Evolutionary conservation across 306 rosid genomes (phyloP).

Genomic region (Medicago ruthenica): DNA sequence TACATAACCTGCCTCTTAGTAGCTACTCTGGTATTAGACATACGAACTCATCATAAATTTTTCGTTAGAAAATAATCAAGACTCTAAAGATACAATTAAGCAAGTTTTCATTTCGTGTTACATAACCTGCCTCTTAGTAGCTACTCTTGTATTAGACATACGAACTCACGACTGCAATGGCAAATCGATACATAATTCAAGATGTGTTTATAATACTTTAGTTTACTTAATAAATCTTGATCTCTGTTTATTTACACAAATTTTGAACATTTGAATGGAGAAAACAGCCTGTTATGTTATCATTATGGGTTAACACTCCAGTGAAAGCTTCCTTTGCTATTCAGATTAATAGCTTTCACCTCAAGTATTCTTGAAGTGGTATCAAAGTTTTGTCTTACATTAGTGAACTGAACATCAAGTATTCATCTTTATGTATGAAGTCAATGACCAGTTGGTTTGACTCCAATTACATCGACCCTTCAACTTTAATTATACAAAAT

Average conservation of each 20-base stretch:
- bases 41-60: background rate
- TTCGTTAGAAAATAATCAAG: conserved; percentile 4
- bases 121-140: conserved; percentile 1
- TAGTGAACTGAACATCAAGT: conserved; percentile 1
- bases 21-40: conserved; percentile 21
- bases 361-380: conserved; percentile 17
- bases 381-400: conserved; percentile 7
- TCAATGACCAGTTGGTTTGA: conserved; percentile 18
- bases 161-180: conserved; percentile 3
- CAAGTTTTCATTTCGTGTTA: conserved; percentile 28
- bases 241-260: conserved; percentile 7
- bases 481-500: conserved; percentile 5
- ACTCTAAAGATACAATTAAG: conserved; percentile 29
- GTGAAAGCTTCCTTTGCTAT: background rate
- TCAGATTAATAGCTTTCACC: background rate
- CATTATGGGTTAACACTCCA: background rate
- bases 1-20: conserved; percentile 1
- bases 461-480: conserved; percentile 8
- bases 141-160: conserved; percentile 15
- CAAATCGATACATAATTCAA: conserved; percentile 16
- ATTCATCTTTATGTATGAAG: conserved; percentile 4
- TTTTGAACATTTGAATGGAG: conserved; percentile 3
- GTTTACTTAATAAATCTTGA: conserved; percentile 3
- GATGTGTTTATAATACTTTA: background rate
- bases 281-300: background rate